Conservation (phyloP, 306 rosid species). For the Fragaria ananassa region DNA sequence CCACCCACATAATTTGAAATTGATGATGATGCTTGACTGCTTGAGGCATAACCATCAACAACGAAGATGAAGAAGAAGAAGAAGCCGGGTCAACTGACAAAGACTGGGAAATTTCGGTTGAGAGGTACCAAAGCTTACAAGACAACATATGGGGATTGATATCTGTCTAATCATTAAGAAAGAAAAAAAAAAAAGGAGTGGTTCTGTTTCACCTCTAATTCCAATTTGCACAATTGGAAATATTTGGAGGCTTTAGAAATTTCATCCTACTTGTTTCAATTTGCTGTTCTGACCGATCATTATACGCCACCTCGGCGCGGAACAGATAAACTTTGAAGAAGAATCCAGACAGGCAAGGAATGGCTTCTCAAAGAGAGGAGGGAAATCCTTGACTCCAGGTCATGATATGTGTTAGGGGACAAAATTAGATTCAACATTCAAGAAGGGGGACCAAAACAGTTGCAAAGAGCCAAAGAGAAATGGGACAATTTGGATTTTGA, state of each 20-base stretch:
- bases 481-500: neutral
- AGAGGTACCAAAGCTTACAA: neutral
- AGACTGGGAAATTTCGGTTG: neutral
- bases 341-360: neutral
- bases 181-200: neutral
- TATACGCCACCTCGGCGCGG: neutral
- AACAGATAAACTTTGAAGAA: neutral
- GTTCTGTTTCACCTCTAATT: constrained; percentile 13
- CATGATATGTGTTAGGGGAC: neutral
- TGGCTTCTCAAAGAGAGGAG: neutral
- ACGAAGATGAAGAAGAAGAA: neutral
- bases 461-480: neutral
- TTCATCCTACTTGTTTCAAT: neutral
- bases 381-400: neutral
- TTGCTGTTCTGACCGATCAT: neutral
- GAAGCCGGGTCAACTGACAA: too few species aligned
- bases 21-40: neutral
- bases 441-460: neutral
- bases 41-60: neutral
- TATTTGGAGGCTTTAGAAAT: neutral
- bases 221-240: too few species aligned
- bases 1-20: neutral
- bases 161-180: neutral
- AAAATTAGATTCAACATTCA: constrained; percentile 15
- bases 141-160: neutral